A percentile compares a stretch with the other conserved stretches of the same genome.
phyloP scores from a whole-genome alignment of 2,329 filamentous ascomycete species.

The Colletotrichum sp. region DNA sequence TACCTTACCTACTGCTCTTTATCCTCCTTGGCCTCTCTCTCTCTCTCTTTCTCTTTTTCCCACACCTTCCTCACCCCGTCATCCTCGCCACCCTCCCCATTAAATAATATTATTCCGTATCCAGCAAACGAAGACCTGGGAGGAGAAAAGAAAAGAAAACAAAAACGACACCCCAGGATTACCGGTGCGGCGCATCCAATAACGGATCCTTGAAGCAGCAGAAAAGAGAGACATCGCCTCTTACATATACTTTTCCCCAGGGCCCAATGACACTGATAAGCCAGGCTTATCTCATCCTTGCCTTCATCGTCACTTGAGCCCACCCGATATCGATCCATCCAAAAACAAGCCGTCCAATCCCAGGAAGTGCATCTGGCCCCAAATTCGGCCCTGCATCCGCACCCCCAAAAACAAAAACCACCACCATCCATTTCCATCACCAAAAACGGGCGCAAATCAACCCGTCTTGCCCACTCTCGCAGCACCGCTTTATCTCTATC shows the following conservation, averaged over 20 bases:
- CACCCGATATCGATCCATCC: slow-evolving; percentile 21
- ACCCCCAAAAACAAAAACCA: neutral
- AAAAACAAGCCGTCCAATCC: slow-evolving; percentile 17
- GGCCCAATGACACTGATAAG: slow-evolving; percentile 63
- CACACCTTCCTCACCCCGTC: neutral
- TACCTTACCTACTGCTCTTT: neutral
- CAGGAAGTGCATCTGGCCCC: slow-evolving; percentile 17
- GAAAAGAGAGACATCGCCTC: slow-evolving; percentile 7
- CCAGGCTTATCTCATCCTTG: slow-evolving; percentile 62
- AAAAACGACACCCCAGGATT: neutral
- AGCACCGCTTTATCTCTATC: slow-evolving; percentile 18
- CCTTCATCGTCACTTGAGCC: slow-evolving; percentile 56
- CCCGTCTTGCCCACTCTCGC: slow-evolving; percentile 16
- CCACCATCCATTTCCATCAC: slow-evolving; percentile 15
- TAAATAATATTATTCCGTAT: neutral
- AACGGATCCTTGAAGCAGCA: neutral
- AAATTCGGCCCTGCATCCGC: slow-evolving; percentile 10
- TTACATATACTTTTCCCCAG: slow-evolving; percentile 16
- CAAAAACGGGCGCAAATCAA: slow-evolving; percentile 23
- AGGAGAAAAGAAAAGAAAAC: neutral
- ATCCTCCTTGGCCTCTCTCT: neutral
- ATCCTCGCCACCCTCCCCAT: slow-evolving; percentile 8
- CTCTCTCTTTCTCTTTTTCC: neutral
- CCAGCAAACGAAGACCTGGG: neutral
- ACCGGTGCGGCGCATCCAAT: neutral